Percentiles rank a stretch among this genome's conserved stretches.
Evolutionary conservation across 2,329 filamentous ascomycete genomes (phyloP).

Genomic region (Neodidymelliopsis sp.): DNA sequence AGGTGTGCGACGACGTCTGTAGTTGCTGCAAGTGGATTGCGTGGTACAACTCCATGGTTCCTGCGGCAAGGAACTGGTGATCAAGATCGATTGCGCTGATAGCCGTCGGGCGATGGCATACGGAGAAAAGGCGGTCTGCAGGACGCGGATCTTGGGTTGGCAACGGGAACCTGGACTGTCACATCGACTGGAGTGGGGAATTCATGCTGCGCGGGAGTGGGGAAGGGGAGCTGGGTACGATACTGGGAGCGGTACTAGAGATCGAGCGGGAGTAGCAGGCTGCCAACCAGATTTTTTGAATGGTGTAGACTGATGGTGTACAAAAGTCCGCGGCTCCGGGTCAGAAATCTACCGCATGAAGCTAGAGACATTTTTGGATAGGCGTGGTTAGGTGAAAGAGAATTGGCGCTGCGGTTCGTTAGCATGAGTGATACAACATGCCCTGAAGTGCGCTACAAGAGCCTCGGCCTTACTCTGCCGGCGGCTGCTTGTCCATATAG

Average conservation of each 20-base stretch:
- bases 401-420: neutral
- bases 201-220: conserved; percentile 9
- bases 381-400: neutral
- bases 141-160: conserved; percentile 1
- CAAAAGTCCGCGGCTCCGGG: conserved; percentile 11
- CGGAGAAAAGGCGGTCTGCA: conserved; percentile 15
- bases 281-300: conserved; percentile 4
- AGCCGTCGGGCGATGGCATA: conserved; percentile 3
- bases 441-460: no score
- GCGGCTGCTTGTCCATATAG: neutral
- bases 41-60: conserved; percentile 1
- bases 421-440: conserved; percentile 2
- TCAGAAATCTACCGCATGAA: conserved; percentile 7
- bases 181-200: conserved; percentile 2
- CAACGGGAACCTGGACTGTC: conserved; percentile 10
- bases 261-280: conserved; percentile 3
- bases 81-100: conserved; percentile 16
- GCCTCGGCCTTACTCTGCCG: neutral
- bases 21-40: conserved; percentile 1
- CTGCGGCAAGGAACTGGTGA: conserved; percentile 8
- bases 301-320: neutral
- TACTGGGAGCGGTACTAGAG: conserved; percentile 6
- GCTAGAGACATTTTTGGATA: neutral
- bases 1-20: neutral
- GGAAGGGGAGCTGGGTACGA: neutral